These are phyloP conservation scores for Saccharomycopsis fermentans DNA, from an alignment of 805 yeast species.

Conservation along the genomic window DNA sequence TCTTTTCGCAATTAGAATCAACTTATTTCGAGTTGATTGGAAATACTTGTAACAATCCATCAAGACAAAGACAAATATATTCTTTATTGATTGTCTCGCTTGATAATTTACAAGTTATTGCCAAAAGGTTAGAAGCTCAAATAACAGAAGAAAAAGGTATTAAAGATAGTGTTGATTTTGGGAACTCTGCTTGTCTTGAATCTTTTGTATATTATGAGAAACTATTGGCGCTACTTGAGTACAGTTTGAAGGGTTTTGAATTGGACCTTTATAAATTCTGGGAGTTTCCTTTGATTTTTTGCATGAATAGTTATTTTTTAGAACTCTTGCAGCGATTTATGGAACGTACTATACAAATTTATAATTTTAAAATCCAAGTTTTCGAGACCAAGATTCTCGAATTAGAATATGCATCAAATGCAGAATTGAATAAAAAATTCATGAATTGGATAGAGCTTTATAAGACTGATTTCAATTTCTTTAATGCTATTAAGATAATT, in stretches of 20 bases:
- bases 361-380: neutral
- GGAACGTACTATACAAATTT: neutral
- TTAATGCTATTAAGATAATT: neutral
- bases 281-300: conserved; percentile 37
- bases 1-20: conserved; percentile 8
- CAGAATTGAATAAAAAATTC: neutral
- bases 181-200: conserved; percentile 28
- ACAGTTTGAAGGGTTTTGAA: conserved; percentile 65
- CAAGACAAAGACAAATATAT: conserved; percentile 73
- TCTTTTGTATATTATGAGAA: conserved; percentile 61
- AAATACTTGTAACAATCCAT: conserved; percentile 52
- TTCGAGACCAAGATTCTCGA: neutral
- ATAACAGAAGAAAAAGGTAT: conserved; percentile 28
- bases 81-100: conserved; percentile 46
- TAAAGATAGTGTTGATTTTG: conserved; percentile 22
- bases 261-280: conserved; percentile 60
- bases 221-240: conserved; percentile 59
- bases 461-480: neutral
- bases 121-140: conserved; percentile 53
- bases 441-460: neutral
- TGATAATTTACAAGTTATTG: conserved; percentile 73
- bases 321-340: neutral
- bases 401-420: neutral
- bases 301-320: neutral
- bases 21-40: conserved; percentile 36